These are phyloP conservation scores for Talaromyces proteolyticus DNA, from an alignment of 495 filamentous ascomycete genomes.

Conservation along the genomic window DNA sequence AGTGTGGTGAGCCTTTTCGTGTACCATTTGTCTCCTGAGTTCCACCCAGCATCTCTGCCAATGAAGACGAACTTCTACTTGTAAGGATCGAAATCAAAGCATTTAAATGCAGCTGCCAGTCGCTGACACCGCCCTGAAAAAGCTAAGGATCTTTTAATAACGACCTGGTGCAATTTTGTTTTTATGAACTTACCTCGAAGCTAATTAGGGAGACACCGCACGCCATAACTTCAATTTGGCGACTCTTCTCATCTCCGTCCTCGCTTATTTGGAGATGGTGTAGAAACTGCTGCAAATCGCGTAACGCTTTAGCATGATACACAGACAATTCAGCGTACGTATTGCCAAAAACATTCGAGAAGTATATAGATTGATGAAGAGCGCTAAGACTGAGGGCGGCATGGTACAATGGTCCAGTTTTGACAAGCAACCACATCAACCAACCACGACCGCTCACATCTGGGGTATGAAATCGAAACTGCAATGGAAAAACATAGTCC, in stretches of 20 bases:
- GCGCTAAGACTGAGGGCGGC: conserved; percentile 3
- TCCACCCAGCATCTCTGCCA: background rate
- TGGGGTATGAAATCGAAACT: conserved; percentile 2
- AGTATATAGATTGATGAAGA: conserved; percentile 1
- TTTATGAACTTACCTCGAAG: background rate
- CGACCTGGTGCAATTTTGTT: background rate
- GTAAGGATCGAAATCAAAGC: conserved; percentile 1
- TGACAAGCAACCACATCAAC: conserved; percentile 1
- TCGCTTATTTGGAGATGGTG: background rate
- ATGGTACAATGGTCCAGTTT: background rate
- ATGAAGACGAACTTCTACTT: background rate
- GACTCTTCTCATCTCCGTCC: background rate
- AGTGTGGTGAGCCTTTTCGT: background rate
- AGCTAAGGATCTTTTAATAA: background rate
- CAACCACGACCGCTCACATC: background rate
- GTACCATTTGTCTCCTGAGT: background rate
- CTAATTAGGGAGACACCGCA: conserved; percentile 2
- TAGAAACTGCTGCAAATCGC: background rate
- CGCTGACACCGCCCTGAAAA: conserved; percentile 1
- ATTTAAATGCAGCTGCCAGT: conserved; percentile 2
- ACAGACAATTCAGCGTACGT: background rate
- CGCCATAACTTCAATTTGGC: conserved; percentile 1
- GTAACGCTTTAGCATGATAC: background rate
- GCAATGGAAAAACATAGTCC: conserved; percentile 2
- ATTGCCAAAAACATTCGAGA: background rate